A percentile compares a stretch with the other conserved stretches of the same genome.
Conservation (phyloP, 2,329 filamentous ascomycete genomes). For the Talaromyces albobiverticillius region DNA sequence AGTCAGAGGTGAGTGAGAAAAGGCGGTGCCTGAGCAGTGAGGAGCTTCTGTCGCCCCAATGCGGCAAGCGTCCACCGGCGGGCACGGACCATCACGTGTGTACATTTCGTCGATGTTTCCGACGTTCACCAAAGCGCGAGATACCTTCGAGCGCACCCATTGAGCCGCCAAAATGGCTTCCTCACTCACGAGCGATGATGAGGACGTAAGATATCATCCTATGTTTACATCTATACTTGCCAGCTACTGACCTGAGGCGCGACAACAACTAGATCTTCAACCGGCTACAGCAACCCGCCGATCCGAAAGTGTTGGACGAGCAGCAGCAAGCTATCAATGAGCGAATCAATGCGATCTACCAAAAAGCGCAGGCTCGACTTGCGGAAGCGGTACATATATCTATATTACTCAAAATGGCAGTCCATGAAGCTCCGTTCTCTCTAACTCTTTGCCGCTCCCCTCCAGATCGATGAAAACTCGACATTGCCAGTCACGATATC, state of each 20-base stretch:
- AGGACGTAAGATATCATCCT: conserved; percentile 38
- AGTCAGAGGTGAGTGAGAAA: too few relatives aligned
- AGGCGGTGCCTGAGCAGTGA: neutral
- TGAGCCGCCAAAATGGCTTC: conserved; percentile 39
- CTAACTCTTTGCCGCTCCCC: neutral
- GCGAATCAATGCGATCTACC: conserved; percentile 56
- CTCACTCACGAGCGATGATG: conserved; percentile 40
- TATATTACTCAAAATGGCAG: neutral
- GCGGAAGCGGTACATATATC: conserved; percentile 58
- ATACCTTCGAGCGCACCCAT: neutral
- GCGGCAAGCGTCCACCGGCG: conserved; percentile 1
- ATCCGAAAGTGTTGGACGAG: conserved; percentile 59
- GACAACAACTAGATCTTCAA: conserved; percentile 30
- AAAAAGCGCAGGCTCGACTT: conserved; percentile 62
- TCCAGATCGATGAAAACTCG: conserved; percentile 73
- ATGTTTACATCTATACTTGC: too few relatives aligned
- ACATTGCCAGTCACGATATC: conserved; percentile 85
- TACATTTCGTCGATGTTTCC: neutral
- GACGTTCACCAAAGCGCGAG: neutral
- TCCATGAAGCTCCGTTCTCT: conserved; percentile 11
- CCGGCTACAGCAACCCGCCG: conserved; percentile 48
- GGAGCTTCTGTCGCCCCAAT: neutral
- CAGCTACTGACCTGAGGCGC: neutral
- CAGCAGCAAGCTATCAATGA: conserved; percentile 60
- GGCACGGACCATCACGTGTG: conserved; percentile 6